These are phyloP conservation scores for Bipolaris cookei DNA, from an alignment of 2,329 filamentous ascomycete genomes.

Conservation along the genomic window DNA sequence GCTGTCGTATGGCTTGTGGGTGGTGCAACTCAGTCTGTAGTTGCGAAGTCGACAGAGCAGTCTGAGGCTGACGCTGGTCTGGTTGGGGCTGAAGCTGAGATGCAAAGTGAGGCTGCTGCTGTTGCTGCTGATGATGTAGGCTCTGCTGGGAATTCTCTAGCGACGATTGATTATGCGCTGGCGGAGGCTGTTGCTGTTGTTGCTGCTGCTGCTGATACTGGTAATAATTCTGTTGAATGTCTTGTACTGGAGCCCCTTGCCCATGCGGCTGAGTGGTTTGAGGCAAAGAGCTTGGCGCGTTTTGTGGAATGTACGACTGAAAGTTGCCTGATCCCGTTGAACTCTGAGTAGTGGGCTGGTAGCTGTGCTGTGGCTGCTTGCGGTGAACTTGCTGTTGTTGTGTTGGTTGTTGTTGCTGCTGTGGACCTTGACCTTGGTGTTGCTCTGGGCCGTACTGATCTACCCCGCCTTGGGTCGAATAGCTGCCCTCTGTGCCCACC, in stretches of 20 bases:
- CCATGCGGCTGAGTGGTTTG: conserved; percentile 40
- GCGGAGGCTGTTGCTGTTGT: conserved; percentile 30
- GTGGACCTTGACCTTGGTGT: conserved; percentile 36
- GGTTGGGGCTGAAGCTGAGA: conserved; percentile 28
- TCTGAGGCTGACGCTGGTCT: conserved; percentile 36
- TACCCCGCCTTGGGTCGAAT: conserved; percentile 48
- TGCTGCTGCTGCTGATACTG: conserved; percentile 24
- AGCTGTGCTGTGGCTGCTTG: conserved; percentile 38
- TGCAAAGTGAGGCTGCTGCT: conserved; percentile 32
- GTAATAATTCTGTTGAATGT: conserved; percentile 36
- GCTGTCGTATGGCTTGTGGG: conserved; percentile 39
- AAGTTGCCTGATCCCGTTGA: conserved; percentile 36
- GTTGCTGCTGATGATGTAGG: conserved; percentile 38
- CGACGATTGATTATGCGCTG: conserved; percentile 34
- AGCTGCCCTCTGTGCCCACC: conserved; percentile 49
- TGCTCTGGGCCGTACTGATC: conserved; percentile 49
- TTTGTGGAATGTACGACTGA: conserved; percentile 43
- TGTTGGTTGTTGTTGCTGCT: conserved; percentile 5
- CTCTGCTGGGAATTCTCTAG: conserved; percentile 36
- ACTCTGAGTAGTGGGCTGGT: conserved; percentile 36
- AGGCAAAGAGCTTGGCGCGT: conserved; percentile 38
- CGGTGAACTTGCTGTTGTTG: conserved; percentile 38
- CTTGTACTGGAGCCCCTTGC: conserved; percentile 35
- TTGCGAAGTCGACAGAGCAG: conserved; percentile 37
- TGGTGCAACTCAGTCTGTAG: conserved; percentile 43